Base-by-base conservation (phyloP, 768 basidiomycete species). In the Collybia sp. region DNA sequence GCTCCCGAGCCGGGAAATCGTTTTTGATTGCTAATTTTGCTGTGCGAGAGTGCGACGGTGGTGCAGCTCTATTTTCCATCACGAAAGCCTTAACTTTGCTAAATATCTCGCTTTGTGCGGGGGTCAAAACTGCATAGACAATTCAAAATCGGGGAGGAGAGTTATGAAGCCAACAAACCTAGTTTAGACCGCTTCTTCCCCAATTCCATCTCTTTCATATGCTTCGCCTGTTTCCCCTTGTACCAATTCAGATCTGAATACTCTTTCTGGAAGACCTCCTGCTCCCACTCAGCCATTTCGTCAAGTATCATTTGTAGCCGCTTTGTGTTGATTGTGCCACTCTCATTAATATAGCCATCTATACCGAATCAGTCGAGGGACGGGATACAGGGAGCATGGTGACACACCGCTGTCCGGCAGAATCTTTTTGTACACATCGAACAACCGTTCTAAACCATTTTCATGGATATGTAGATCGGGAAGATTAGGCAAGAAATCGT, bases 381-480 rank as follows among this genome's bases (percentile, higher is more conserved):
- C 16, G 32, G 42, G 6, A n/a, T 20, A 30, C 5, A 35, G 10
- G 19, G 12, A 43, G 43, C 49, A 15, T 45, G 19, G 18, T 35
- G 17, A 56, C 77, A 47, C 50, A 82, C 80, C 83, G 57, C 85
- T 65, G 40, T 82, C 79, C 16, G 94, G 93, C 17, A 98, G 63
- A 25, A 92, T 80, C 60, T 82, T 85, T 76, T 97, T 97, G 68
- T 99, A 99, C 46, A 97, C 89, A 9, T 92, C 90, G 63, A 96
- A 98, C 47, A 99, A 69, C 54, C 75, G 79, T 68, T 98, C 93
- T 53, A 99, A 62, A 12, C 92, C 96, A 60, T 97, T 96, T 66
- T 96, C 92, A 58, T 98, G 93, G 61, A 99, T 98, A 61, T 98
- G 96, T 19, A 99, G 65, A 63, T 96, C 93, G 4, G 96, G 96